Percentiles rank a stretch among this genome's conserved stretches.
phyloP scores from a whole-genome alignment of 805 yeast genomes.

The Suhomyces tanzawaensis region DNA sequence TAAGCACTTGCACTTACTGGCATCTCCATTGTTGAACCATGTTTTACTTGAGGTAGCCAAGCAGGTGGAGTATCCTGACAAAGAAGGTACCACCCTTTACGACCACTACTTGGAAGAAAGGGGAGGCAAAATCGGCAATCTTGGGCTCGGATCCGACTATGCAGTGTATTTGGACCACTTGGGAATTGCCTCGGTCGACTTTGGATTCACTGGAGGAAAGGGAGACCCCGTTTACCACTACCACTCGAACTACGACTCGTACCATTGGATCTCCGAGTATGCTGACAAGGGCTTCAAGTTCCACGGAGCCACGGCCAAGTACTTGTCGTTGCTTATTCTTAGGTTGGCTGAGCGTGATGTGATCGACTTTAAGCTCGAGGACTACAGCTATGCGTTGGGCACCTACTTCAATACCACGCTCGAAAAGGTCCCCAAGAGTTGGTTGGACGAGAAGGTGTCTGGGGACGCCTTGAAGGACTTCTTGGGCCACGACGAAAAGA shows the following conservation, averaged over 20 bases:
- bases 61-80: conserved; percentile 43
- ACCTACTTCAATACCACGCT: conserved; percentile 32
- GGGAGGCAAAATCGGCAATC: conserved; percentile 34
- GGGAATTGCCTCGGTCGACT: conserved; percentile 62
- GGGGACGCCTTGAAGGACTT: conserved; percentile 15
- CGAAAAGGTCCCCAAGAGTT: conserved; percentile 29
- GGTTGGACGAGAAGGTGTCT: conserved; percentile 25
- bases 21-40: conserved; percentile 57
- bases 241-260: conserved; percentile 60
- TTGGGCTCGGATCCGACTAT: conserved; percentile 55
- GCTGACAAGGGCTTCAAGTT: conserved; percentile 52
- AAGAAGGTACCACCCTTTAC: conserved; percentile 38
- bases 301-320: conserved; percentile 59
- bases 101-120: conserved; percentile 45
- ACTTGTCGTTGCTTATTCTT: conserved; percentile 54
- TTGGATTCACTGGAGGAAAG: conserved; percentile 38
- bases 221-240: conserved; percentile 54
- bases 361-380: conserved; percentile 43
- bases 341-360: conserved; percentile 58
- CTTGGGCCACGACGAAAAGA: conserved; percentile 13
- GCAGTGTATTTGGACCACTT: conserved; percentile 62
- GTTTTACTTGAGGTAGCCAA: conserved; percentile 46
- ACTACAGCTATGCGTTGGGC: conserved; percentile 47
- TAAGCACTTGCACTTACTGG: conserved; percentile 40
- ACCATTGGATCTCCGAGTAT: conserved; percentile 50